Evolutionary conservation across 257 asterid species (phyloP).

Genomic region (Vinca minor): DNA sequence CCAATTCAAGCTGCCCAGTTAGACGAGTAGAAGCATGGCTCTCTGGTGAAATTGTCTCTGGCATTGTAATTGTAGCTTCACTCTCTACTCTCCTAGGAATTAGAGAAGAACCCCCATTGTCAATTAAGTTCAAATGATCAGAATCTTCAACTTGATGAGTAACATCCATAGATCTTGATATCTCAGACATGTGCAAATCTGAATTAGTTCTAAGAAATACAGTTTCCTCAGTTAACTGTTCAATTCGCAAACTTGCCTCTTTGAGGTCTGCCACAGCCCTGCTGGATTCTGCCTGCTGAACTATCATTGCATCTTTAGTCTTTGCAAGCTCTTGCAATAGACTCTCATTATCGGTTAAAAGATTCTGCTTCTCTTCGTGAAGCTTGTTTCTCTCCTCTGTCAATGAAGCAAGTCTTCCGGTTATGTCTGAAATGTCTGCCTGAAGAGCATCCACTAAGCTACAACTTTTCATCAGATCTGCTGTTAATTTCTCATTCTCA

Average conservation of each 20-base stretch:
- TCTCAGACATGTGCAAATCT: constrained; percentile 38
- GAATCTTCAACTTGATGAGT: constrained; percentile 22
- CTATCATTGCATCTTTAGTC: constrained; percentile 29
- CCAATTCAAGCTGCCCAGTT: constrained; percentile 10
- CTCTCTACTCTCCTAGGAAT: constrained; percentile 15
- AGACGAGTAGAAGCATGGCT: constrained; percentile 1
- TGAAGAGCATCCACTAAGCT: constrained; percentile 45
- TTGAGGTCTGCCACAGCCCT: constrained; percentile 45
- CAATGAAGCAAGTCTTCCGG: constrained; percentile 26
- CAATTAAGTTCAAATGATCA: constrained; percentile 1
- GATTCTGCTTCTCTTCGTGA: constrained; percentile 41
- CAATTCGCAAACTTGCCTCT: constrained; percentile 40
- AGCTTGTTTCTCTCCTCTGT: constrained; percentile 46
- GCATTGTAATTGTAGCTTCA: constrained; percentile 15
- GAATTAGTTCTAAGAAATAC: constrained; percentile 40
- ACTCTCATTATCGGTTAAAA: constrained; percentile 42
- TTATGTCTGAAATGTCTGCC: constrained; percentile 43
- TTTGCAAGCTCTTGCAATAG: constrained; percentile 41
- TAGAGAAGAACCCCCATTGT: constrained; percentile 10
- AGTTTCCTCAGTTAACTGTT: constrained; percentile 51
- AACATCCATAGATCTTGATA: constrained; percentile 26
- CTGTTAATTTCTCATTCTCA: constrained; percentile 40
- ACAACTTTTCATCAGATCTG: constrained; percentile 38
- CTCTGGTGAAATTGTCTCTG: constrained; percentile 24
- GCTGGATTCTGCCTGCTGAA: constrained; percentile 41